Evolutionary conservation across 1,284 basidiomycete genomes (phyloP), one percentile per base, ranked within the genome.

Genomic region (Sanghuangporus weigelae): DNA sequence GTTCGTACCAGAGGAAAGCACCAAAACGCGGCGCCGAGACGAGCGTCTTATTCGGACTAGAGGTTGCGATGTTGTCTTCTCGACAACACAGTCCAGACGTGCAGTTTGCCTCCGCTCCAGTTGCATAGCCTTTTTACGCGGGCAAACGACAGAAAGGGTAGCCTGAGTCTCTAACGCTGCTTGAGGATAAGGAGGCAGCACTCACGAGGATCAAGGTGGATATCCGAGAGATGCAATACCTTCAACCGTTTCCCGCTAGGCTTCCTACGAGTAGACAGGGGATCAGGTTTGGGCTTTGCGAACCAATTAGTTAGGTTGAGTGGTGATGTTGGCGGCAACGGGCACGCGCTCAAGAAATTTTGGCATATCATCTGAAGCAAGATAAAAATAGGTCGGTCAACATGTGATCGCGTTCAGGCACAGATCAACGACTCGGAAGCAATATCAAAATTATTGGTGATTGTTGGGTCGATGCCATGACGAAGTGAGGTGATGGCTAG

Each of bases 191-290:
- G 31, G 19, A 58, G 63, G 7, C 35, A 14, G 23, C 19, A 40
- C 79, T 58, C 68, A 85, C 82, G 79, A 51, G 91, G 84, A 71
- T 93, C 92, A 59, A 93, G 75, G 73, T 93, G 92, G 63, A 91
- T 78, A 69, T 93, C 91, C 0, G 88, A 90, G 14, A 92, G 67
- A 69, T 93, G 91, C 50, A 93, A 74, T 1, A 93, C 86, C 69
- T 89, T 90, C 46, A 92, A 75, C 51, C 84, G 79, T 69, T 87
- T 75, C 10, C 87, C 88, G 53, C 83, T 88, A 8, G 81, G 78
- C 70, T 79, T 76, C 71, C 79, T 84, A 0, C 78, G 76, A 11
- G 76, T 65, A 19, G 83, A 84, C 3, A 86, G 79, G 10, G 87
- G 86, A 57, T 80, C 76, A 0, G 89, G 89, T 70, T 91, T 92